A percentile compares a stretch with the other conserved stretches of the same genome.
These are phyloP conservation scores for Hypericum perforatum DNA, from an alignment of 345 rosid species.

Conservation along the genomic window DNA sequence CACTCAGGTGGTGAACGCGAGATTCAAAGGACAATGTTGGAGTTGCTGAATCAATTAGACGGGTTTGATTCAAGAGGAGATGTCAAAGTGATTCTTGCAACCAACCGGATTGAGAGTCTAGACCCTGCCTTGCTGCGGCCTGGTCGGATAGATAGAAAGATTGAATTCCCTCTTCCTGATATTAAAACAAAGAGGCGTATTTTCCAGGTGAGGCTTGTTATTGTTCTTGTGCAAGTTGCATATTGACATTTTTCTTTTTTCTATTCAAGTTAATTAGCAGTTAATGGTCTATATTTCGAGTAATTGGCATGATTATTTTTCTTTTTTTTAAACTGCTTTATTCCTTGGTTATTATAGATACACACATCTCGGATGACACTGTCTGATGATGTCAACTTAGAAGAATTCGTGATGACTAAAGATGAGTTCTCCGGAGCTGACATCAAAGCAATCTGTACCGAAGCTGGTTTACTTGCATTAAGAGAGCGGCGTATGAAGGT, in stretches of 20 bases:
- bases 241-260: constrained; percentile 3
- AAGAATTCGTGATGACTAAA: constrained; percentile 97
- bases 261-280: background rate
- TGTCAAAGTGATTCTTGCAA: constrained; percentile 93
- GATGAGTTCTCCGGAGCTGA: constrained; percentile 99
- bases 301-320: background rate
- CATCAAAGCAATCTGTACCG: constrained; percentile 94
- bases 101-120: constrained; percentile 88
- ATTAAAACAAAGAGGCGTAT: constrained; percentile 95
- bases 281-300: background rate
- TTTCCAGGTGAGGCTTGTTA: constrained; percentile 58
- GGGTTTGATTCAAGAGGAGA: constrained; percentile 98
- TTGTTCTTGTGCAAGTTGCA: background rate
- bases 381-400: constrained; percentile 91
- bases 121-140: constrained; percentile 98
- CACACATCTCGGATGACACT: constrained; percentile 96
- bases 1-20: constrained; percentile 98
- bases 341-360: constrained; percentile 34
- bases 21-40: constrained; percentile 98
- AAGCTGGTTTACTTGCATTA: constrained; percentile 92
- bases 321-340: background rate
- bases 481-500: constrained; percentile 98
- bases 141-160: constrained; percentile 88
- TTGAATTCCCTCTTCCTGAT: constrained; percentile 98
- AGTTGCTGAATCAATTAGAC: constrained; percentile 82